Evolutionary conservation across 2,329 filamentous ascomycete genomes (phyloP), one percentile per base, ranked within the genome.

Genomic region (Xylariaceae sp.): DNA sequence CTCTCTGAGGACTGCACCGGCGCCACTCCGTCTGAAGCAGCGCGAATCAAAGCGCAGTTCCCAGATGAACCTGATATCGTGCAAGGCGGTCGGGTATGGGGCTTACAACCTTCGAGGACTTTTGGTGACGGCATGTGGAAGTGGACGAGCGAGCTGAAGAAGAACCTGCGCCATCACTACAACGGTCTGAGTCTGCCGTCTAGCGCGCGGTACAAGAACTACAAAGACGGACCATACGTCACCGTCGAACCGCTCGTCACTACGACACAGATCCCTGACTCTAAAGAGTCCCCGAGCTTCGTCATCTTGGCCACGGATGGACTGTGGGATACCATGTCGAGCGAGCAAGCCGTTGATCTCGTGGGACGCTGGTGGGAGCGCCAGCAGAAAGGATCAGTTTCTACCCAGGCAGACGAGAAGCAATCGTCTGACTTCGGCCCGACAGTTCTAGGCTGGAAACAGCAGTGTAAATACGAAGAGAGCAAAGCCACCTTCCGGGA

Each of bases 401-500:
- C 51, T 38, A 35, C 47, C 30, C 22, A 27, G 22, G 22, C 4
- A 27, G 22, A 27, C 22, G 44, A 54, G 42, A 52, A 52, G 31
- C 35, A 32, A 38, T 12, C 36, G 12, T n/a, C 46, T 14, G 56
- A 52, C 33, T 63, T 60, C 30, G 60, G 58, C 6, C 58, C 62
- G 7, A 54, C 55, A 30, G 38, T 64, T 0, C 49, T 63, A 5
- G 63, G 64, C 10, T 54, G 56, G 39, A 53, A 53, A 53, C 49
- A 56, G 49, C 54, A 54, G 43, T 64, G 61, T 53, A 46, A 51
- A 39, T 64, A 62, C 46, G 60, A 63, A 39, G 77, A 81, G 49
- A 77, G 80, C 56, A 78, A 86, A 44, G 89, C 90, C 53, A 82
- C 87, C 1, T 82, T 90, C 4, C 83, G 89, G 64, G 89, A 94